Evolutionary conservation across 371 early-diverging fungal genomes (phyloP), one percentile per base, ranked within the genome.

Genomic region (Chytridium lagenaria): DNA sequence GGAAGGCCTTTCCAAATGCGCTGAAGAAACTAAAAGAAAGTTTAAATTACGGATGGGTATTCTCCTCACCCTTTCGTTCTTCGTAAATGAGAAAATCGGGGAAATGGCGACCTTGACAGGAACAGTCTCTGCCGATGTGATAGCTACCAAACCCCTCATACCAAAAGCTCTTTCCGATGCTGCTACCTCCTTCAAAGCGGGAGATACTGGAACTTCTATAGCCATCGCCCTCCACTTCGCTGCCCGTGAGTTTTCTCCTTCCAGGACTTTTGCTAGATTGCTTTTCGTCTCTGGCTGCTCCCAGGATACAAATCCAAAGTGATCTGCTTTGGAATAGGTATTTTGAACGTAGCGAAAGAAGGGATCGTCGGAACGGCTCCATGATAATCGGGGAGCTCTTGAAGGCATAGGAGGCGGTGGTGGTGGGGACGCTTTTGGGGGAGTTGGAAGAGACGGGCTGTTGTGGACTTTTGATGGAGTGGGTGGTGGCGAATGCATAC

Each of bases 1-100:
- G 70, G 70, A 2, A 59, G 23, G 23, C 70, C 70, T 34, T 59
- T 70, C 37, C 57, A 70, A 12, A 59, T 31, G 16, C 70, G 10
- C 23, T n/a, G 2, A 34, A n/a, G 2, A 38, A 70, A 70, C 70
- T 70, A 59, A 67, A 44, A 31, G 44, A 67, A 38, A 10, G 30
- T 49, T 12, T 26, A 22, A 30, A 38, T 16, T 5, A 2, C 7
- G 12, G 26, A 16, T 23, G 3, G 22, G 3, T 22, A 30, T 37
- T 22, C 10, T 10, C 2, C 68, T 7, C 30, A 68, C 68, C 55
- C 31, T 68, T 2, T 50, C 55, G 36, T 37, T 10, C 26, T 16
- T 7, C n/a, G 68, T 52, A 33, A 68, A 68, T 1, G 15, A 22
- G 34, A 68, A 68, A n/a, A 52, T 31, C 2, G 50, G 50, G 2